Evolutionary conservation across 495 filamentous ascomycete genomes (phyloP).

Genomic region (Penicillium ochrochloron): DNA sequence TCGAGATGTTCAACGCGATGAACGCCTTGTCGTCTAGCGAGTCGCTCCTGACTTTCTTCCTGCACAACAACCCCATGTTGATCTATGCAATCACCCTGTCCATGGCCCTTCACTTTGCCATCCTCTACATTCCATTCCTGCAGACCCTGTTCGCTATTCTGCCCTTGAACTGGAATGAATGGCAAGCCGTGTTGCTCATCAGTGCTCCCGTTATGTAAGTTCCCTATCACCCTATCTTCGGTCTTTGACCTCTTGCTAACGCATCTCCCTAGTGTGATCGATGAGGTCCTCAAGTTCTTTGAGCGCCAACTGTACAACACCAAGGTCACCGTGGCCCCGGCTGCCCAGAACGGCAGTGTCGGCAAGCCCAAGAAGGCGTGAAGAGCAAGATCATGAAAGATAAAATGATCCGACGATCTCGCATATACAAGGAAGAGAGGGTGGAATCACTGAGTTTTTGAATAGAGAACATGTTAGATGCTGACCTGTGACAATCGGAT

Average conservation of each 20-base stretch:
- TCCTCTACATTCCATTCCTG: constrained; percentile 90
- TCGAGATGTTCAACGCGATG: constrained; percentile 99
- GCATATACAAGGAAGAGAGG: constrained; percentile 11
- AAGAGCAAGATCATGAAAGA: constrained; percentile 26
- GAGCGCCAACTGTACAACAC: constrained; percentile 67
- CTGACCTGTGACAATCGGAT: neutral
- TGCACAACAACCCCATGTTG: constrained; percentile 97
- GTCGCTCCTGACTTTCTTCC: constrained; percentile 86
- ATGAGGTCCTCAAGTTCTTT: constrained; percentile 82
- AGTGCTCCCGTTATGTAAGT: constrained; percentile 94
- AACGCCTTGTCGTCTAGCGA: constrained; percentile 96
- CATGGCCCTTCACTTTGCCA: constrained; percentile 94
- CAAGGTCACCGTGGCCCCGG: constrained; percentile 23
- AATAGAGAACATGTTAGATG: constrained; percentile 11
- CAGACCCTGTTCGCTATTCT: constrained; percentile 90
- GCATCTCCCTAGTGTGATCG: constrained; percentile 68
- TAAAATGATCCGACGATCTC: constrained; percentile 26
- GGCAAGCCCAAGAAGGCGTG: constrained; percentile 49
- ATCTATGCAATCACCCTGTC: constrained; percentile 92
- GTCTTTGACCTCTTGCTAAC: constrained; percentile 21
- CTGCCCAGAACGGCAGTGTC: constrained; percentile 38
- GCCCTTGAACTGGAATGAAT: constrained; percentile 86
- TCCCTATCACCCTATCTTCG: constrained; percentile 4
- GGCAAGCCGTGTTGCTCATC: constrained; percentile 89
- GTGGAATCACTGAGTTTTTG: constrained; percentile 5